Evolutionary conservation across 108 stramenopile species (phyloP), one percentile per base, ranked within the genome.

Genomic region (Cylindrotheca fusiformis): DNA sequence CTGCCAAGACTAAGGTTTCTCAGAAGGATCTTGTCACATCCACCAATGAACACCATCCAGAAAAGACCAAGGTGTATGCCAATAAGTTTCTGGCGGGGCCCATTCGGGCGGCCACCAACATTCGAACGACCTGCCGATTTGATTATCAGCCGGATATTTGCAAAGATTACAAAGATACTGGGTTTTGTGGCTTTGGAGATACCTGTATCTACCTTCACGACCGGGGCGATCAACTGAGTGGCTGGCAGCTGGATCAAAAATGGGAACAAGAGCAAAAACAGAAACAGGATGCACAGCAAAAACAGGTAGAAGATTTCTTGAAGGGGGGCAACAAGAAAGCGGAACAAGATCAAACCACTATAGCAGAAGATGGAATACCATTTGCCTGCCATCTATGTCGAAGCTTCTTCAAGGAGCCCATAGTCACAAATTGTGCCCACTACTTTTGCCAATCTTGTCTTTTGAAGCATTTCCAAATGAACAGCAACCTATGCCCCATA

Each of bases 91-190:
- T 85, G 59, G 92, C 92, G 0, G 97, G 96, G 4, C 97, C 97
- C 0, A 74, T 98, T 23, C 79, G 86, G 8, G 97, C 95, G 0
- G 65, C 97, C 4, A 74, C 84, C 5, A 88, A 88, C 55, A 76
- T 97, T 4, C 87, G 98, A 6, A 86, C 90, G 52, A 99, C 95
- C 14, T 87, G 78, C 36, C 81, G 91, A 23, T 96, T 98, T 67
- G 99, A 99, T 65, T 98, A 98, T 68, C 96, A 98, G 73, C 97
- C 97, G 0, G 97, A 97, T 67, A 91, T 99, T 57, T 99, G 99
- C 80, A 99, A 99, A 67, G 99, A 99, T 56, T 99, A 97, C 77
- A 97, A 97, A 52, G 96, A 98, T 41, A 99, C 99, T 1, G 99
- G 99, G 36, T 99, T 96, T 76, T 99, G 99, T 64, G 99, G 99